These are phyloP conservation scores for Boletus semigastroideus DNA, from an alignment of 1,284 basidiomycete species.

Conservation along the genomic window DNA sequence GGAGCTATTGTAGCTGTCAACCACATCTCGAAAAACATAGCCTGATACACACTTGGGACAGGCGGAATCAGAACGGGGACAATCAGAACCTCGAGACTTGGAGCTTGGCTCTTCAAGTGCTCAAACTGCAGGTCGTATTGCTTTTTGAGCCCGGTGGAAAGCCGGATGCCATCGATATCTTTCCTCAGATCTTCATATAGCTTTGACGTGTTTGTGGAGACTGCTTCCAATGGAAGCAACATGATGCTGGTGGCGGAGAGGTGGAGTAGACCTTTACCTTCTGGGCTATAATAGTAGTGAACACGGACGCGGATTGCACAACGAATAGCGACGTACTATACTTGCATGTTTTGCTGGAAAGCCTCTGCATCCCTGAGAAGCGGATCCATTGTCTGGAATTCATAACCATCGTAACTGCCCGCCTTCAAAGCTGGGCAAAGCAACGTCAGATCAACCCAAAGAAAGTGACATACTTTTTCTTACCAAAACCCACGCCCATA, in stretches of 20 bases:
- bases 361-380: constrained; percentile 1
- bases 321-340: neutral
- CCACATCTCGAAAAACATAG: neutral
- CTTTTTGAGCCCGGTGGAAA: neutral
- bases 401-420: neutral
- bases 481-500: neutral
- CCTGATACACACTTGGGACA: neutral
- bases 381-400: neutral
- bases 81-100: neutral
- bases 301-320: neutral
- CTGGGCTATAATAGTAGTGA: neutral
- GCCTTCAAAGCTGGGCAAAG: neutral
- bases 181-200: neutral
- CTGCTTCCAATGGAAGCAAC: constrained; percentile 1
- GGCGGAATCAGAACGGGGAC: neutral
- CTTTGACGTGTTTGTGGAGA: neutral
- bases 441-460: neutral
- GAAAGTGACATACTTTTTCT: neutral
- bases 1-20: neutral
- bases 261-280: constrained; percentile 5
- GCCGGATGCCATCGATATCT: neutral
- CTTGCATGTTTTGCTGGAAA: neutral
- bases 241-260: neutral
- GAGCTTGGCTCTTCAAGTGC: constrained; percentile 1
- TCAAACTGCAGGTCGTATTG: constrained; percentile 4